Conservation (phyloP, 306 rosid genomes). For the Pyrus betulifolia region DNA sequence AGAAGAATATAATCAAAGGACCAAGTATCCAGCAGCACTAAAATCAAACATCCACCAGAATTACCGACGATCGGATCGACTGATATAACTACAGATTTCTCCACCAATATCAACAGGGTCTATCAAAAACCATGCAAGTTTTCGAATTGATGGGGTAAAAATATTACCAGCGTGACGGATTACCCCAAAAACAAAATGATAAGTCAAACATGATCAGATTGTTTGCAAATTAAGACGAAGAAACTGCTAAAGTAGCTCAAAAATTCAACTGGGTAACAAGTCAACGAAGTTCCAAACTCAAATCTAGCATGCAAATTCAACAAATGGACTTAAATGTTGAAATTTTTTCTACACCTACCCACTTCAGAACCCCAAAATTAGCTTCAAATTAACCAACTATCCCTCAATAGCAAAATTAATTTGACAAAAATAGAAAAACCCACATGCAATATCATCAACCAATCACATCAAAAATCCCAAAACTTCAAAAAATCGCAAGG, state of each 20-base stretch:
- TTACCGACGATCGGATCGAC: background rate
- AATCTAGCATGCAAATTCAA: constrained; percentile 7
- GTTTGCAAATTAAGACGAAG: background rate
- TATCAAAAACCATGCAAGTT: background rate
- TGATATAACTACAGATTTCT: background rate
- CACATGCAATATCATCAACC: constrained; percentile 16
- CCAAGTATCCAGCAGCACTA: background rate
- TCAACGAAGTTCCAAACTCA: constrained; percentile 28
- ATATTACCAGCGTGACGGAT: background rate
- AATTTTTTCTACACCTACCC: constrained; percentile 23
- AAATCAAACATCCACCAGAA: background rate
- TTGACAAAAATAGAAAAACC: constrained; percentile 27
- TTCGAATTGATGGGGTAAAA: background rate
- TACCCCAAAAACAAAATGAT: background rate
- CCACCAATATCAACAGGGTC: background rate
- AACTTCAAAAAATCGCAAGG: background rate
- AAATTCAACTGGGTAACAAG: constrained; percentile 14
- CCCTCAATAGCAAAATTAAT: constrained; percentile 15
- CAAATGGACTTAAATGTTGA: constrained; percentile 6
- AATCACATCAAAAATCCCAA: constrained; percentile 18
- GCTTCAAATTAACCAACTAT: constrained; percentile 2
- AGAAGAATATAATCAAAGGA: background rate
- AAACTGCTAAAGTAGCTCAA: constrained; percentile 6
- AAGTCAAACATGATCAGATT: background rate
- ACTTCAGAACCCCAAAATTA: constrained; percentile 13